Percentiles rank a stretch among this genome's conserved stretches.
Evolutionary conservation across 805 yeast species (phyloP).

Genomic region (Phaffomyces thermotolerans): DNA sequence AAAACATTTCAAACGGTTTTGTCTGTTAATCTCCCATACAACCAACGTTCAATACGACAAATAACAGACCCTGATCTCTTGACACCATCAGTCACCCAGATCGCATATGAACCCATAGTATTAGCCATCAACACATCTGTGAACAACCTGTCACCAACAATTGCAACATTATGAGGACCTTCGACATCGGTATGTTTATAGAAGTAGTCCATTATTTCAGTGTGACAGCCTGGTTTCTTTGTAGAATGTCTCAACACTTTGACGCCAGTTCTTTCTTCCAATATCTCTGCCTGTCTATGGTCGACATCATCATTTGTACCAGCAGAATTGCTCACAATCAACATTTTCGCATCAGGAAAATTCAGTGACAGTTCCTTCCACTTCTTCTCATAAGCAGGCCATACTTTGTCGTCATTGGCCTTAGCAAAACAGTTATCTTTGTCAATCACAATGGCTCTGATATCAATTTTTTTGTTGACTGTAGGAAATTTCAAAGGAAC

Average conservation of each 20-base stretch:
- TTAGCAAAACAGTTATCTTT: slow-evolving; percentile 94
- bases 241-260: slow-evolving; percentile 62
- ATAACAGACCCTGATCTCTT: slow-evolving; percentile 41
- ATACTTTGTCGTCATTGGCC: slow-evolving; percentile 71
- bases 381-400: slow-evolving; percentile 54
- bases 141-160: slow-evolving; percentile 85
- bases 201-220: slow-evolving; percentile 60
- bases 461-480: slow-evolving; percentile 22
- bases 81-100: slow-evolving; percentile 84
- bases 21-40: slow-evolving; percentile 11
- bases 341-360: slow-evolving; percentile 56
- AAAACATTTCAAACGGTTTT: not conserved
- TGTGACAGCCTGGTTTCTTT: slow-evolving; percentile 76
- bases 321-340: slow-evolving; percentile 88
- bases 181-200: slow-evolving; percentile 33
- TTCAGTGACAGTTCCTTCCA: slow-evolving; percentile 49
- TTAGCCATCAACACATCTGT: slow-evolving; percentile 95
- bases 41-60: slow-evolving; percentile 44
- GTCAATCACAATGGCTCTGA: slow-evolving; percentile 79
- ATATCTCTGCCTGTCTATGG: slow-evolving; percentile 48
- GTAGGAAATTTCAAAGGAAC: slow-evolving; percentile 40
- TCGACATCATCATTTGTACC: slow-evolving; percentile 74
- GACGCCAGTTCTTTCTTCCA: slow-evolving; percentile 64
- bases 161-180: slow-evolving; percentile 59
- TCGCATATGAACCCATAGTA: slow-evolving; percentile 77